phyloP scores from a whole-genome alignment of 2,329 filamentous ascomycete genomes.

The Fusarium poae region DNA sequence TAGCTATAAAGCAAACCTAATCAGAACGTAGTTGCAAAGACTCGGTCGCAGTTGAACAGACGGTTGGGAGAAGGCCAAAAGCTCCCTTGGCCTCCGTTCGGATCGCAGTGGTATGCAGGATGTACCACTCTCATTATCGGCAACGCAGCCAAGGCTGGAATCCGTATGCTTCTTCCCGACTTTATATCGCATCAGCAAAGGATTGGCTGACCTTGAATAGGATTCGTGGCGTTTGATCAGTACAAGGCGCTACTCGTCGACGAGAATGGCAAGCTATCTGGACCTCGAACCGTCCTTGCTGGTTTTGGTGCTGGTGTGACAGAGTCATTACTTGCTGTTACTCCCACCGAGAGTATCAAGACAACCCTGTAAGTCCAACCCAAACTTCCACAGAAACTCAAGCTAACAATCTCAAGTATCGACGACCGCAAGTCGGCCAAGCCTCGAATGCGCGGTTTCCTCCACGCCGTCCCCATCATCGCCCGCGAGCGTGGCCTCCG shows the following conservation, averaged over 20 bases:
- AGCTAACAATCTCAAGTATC: slow-evolving; percentile 69
- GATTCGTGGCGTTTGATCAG: slow-evolving; percentile 94
- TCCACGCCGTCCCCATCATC: slow-evolving; percentile 90
- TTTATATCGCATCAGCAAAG: neutral
- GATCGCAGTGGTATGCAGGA: slow-evolving; percentile 94
- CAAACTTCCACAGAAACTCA: no score
- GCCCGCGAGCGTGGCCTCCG: slow-evolving; percentile 86
- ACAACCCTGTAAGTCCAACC: slow-evolving; percentile 79
- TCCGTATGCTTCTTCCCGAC: slow-evolving; percentile 70
- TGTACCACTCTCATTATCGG: slow-evolving; percentile 97
- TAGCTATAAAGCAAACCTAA: slow-evolving; percentile 15
- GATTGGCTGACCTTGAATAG: slow-evolving; percentile 41
- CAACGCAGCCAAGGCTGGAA: slow-evolving; percentile 95
- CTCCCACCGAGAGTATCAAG: slow-evolving; percentile 98
- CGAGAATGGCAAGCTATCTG: slow-evolving; percentile 87
- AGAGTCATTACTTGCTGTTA: slow-evolving; percentile 92
- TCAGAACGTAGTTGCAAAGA: slow-evolving; percentile 81
- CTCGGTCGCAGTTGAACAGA: slow-evolving; percentile 91
- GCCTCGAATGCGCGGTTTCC: slow-evolving; percentile 90
- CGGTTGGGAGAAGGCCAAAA: slow-evolving; percentile 85
- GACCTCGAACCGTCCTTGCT: slow-evolving; percentile 89
- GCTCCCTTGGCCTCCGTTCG: slow-evolving; percentile 94
- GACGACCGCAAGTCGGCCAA: slow-evolving; percentile 91
- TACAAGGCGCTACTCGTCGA: slow-evolving; percentile 89
- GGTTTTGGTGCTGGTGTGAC: slow-evolving; percentile 96